Evolutionary conservation across 2,329 filamentous ascomycete species (phyloP).

Genomic region (Apiospora hydei): DNA sequence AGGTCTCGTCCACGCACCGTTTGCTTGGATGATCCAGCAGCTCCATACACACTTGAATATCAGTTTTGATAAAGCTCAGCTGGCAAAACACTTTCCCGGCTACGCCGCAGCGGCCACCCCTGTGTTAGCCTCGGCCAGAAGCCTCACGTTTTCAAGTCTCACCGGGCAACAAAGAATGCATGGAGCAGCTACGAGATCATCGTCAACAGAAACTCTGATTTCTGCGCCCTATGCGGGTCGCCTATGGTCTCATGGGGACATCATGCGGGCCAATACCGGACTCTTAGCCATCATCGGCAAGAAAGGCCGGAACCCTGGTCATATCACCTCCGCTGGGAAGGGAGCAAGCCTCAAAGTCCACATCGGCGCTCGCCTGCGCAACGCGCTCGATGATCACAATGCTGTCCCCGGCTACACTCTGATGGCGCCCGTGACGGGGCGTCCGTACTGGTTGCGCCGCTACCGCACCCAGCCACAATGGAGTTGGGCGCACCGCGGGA

Average conservation of each 20-base stretch:
- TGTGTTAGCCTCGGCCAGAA: neutral
- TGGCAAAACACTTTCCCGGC: neutral
- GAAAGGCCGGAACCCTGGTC: neutral
- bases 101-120: neutral
- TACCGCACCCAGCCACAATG: neutral
- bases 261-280: neutral
- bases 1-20: neutral
- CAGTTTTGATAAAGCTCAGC: neutral
- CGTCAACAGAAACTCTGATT: too few relatives aligned
- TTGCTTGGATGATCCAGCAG: slow-evolving; percentile 1
- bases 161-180: too few relatives aligned
- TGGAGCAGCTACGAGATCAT: too few relatives aligned
- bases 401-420: neutral
- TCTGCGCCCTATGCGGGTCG: neutral
- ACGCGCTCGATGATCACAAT: neutral
- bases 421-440: neutral
- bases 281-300: neutral
- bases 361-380: neutral
- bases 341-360: neutral
- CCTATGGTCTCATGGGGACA: neutral
- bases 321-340: neutral
- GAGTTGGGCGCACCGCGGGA: neutral
- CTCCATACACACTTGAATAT: neutral
- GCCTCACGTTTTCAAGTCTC: too few relatives aligned
- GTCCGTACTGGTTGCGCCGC: neutral